Evolutionary conservation across 768 basidiomycete species (phyloP), one percentile per base, ranked within the genome.

Genomic region (Mycena chlorophos): DNA sequence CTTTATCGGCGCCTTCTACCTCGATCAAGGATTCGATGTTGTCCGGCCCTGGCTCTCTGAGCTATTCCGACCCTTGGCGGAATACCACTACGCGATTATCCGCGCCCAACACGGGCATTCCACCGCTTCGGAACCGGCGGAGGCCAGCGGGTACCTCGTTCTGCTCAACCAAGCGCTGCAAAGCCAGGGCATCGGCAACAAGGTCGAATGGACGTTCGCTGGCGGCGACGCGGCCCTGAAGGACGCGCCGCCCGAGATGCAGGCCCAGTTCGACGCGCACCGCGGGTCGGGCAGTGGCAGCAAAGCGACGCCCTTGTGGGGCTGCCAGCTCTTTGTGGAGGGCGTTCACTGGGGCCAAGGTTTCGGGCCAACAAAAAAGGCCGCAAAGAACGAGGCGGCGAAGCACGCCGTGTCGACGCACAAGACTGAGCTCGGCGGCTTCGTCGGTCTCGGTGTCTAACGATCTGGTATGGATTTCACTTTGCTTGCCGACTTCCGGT

Each of bases 161-260:
- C 70, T 92, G 51, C 91, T 92, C 77, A 92, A 92, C 66, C 89
- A 91, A 71, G 75, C 81, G 54, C 67, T 91, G 52, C 85, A 88
- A 70, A 87, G 82, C 69, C 62, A 66, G 25, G 76, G 29, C 31
- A 74, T 64, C 76, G 74, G 50, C 64, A n/a, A n/a, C n/a, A 42
- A 69, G 49, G 78, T 91, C 57, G 88, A 92, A 70, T 92, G 90
- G 90, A 69, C 12, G 81, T 12, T 90, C 86, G 64, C 72, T 78
- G 25, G 81, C 83, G 55, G 68, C 66, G 20, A 58, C 54, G 22
- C 60, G 51, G 25, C 49, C 51, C 38, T 38, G 51, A 42, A 20
- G 37, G 27, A 4, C 38, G 13, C 19, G 23, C 39, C 22, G 27
- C 17, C 20, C 38, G 53, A 17, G 49, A 68, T 34, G 54, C 55